These are phyloP conservation scores for Monascus ruber DNA, from an alignment of 2,329 filamentous ascomycete species.

Conservation along the genomic window DNA sequence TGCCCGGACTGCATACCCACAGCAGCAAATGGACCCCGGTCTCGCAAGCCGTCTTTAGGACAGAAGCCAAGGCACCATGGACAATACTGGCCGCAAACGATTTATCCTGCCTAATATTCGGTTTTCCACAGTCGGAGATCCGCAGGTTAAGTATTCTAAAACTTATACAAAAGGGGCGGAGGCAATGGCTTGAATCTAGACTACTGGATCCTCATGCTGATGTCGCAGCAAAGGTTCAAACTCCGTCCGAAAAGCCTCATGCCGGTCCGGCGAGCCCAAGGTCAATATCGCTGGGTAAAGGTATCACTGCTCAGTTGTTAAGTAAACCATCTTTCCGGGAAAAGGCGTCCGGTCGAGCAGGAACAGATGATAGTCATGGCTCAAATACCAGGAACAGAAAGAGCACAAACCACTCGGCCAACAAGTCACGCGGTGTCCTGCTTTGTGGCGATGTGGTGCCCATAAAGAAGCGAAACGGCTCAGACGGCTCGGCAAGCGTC, in stretches of 20 bases:
- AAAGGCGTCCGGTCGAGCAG: constrained; percentile 36
- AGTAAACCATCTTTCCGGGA: constrained; percentile 63
- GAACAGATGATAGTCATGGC: constrained; percentile 47
- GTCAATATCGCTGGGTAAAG: constrained; percentile 56
- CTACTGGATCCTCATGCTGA: constrained; percentile 53
- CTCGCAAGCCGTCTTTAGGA: constrained; percentile 94
- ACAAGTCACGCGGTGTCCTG: constrained; percentile 75
- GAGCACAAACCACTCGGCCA: constrained; percentile 55
- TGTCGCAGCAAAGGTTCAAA: constrained; percentile 24
- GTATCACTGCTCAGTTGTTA: constrained; percentile 77
- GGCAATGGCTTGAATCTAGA: constrained; percentile 82
- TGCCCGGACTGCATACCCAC: constrained; percentile 65
- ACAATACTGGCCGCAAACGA: constrained; percentile 96
- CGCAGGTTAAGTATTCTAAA: constrained; percentile 90
- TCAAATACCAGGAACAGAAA: constrained; percentile 40
- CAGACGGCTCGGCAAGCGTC: constrained; percentile 80
- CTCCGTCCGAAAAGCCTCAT: constrained; percentile 25
- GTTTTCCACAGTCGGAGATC: constrained; percentile 93
- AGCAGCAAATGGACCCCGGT: constrained; percentile 82
- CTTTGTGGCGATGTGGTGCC: constrained; percentile 97
- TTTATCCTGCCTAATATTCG: constrained; percentile 91
- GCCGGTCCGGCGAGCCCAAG: constrained; percentile 24
- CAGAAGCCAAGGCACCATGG: constrained; percentile 81
- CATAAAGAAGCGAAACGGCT: constrained; percentile 89
- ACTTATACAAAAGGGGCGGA: constrained; percentile 79